phyloP scores from a whole-genome alignment of 495 filamentous ascomycete species.

The Penicillium samsonianum region DNA sequence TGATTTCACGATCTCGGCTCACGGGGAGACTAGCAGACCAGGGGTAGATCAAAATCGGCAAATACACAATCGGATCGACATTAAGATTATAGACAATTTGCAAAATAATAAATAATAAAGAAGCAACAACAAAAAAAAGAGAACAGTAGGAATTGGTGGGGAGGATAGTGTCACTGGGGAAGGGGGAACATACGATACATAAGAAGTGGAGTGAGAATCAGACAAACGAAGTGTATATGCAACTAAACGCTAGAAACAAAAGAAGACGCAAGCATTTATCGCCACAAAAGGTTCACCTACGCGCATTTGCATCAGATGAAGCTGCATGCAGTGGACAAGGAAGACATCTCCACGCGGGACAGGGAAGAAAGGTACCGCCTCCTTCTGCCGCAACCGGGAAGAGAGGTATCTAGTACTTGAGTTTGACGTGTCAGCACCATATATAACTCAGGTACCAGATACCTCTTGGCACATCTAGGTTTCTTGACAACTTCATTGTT shows the following conservation, averaged over 20 bases:
- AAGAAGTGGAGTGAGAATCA: constrained; percentile 6
- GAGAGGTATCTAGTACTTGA: not conserved
- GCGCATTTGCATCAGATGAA: not conserved
- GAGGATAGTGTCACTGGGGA: not conserved
- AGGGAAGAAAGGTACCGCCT: constrained; percentile 6
- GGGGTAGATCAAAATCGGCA: constrained; percentile 5
- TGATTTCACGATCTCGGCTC: not conserved
- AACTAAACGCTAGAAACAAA: constrained; percentile 12
- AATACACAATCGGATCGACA: constrained; percentile 7
- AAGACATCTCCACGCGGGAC: not conserved
- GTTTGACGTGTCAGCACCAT: not conserved
- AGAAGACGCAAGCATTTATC: constrained; percentile 6
- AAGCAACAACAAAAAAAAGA: constrained; percentile 1
- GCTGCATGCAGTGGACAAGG: constrained; percentile 12
- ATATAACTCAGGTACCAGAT: not conserved
- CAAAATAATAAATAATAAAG: constrained; percentile 12
- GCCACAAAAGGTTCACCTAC: not conserved
- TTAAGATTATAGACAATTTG: constrained; percentile 17
- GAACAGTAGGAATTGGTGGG: not conserved
- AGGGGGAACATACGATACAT: constrained; percentile 13
- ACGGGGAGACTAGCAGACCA: not conserved
- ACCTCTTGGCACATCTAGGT: constrained; percentile 5
- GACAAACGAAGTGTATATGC: constrained; percentile 8
- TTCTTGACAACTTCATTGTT: constrained; percentile 15
- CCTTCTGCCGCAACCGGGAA: not conserved